Evolutionary conservation across 495 filamentous ascomycete genomes (phyloP).

Genomic region (Neurospora africana): DNA sequence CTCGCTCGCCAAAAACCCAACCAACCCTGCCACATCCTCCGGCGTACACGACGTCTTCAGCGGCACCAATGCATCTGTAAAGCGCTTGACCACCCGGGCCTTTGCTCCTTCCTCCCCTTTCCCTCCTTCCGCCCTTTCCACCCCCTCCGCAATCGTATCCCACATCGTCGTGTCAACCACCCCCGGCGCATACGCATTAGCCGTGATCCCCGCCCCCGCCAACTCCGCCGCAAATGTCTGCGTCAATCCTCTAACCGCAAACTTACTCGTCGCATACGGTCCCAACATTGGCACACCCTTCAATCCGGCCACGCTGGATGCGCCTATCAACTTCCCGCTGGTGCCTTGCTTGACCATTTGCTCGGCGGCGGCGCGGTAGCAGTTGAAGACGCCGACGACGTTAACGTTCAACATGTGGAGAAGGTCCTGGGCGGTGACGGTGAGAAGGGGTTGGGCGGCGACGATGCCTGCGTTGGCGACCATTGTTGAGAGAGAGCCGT

Average conservation of each 20-base stretch:
- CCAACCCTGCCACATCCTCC: conserved; percentile 48
- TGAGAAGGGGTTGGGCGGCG: conserved; percentile 41
- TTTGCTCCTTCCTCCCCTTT: conserved; percentile 26
- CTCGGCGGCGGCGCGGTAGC: conserved; percentile 41
- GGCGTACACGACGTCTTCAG: conserved; percentile 42
- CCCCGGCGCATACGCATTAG: conserved; percentile 52
- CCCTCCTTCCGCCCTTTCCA: background rate
- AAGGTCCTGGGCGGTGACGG: conserved; percentile 36
- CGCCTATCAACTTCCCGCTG: conserved; percentile 44
- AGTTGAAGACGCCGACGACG: conserved; percentile 48
- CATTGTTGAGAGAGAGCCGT: conserved; percentile 50
- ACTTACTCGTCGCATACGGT: conserved; percentile 50
- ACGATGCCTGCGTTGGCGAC: conserved; percentile 53
- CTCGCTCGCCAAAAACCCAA: conserved; percentile 43
- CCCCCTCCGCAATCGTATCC: conserved; percentile 46
- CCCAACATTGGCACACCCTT: conserved; percentile 41
- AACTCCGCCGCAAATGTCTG: conserved; percentile 50
- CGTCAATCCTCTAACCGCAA: conserved; percentile 48
- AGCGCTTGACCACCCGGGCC: conserved; percentile 41
- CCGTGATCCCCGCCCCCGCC: conserved; percentile 48
- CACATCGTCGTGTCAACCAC: conserved; percentile 54
- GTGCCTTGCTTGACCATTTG: conserved; percentile 42
- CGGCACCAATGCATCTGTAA: conserved; percentile 34
- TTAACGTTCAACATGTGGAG: conserved; percentile 43
- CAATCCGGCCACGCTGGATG: conserved; percentile 46